Evolutionary conservation across 1,284 basidiomycete genomes (phyloP).

Genomic region (Malassezia brasiliensis): DNA sequence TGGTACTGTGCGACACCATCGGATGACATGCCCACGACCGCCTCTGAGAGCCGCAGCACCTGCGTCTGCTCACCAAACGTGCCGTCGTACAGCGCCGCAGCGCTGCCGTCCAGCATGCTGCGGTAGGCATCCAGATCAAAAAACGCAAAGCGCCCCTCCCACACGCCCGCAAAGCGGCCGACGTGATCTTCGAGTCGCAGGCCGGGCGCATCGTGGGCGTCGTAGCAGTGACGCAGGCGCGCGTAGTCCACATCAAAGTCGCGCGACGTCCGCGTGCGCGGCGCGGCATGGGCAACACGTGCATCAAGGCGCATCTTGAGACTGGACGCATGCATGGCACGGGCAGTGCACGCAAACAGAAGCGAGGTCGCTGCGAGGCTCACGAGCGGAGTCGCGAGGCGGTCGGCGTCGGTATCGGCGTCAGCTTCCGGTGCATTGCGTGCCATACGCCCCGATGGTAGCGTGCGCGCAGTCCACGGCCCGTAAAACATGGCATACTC

Average conservation of each 20-base stretch:
- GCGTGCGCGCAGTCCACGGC: neutral
- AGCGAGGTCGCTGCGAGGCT: conserved; percentile 1
- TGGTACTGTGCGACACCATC: neutral
- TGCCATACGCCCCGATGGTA: neutral
- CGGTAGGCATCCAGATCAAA: conserved; percentile 3
- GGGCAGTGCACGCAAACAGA: neutral
- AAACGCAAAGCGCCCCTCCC: conserved; percentile 6
- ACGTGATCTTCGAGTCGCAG: neutral
- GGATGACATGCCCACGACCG: neutral
- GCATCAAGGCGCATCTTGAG: neutral
- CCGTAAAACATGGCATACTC: neutral
- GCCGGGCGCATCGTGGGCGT: neutral
- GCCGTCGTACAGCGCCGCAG: neutral
- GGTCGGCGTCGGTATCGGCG: neutral
- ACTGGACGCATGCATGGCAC: neutral
- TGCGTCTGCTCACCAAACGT: conserved; percentile 5
- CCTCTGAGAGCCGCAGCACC: conserved; percentile 1
- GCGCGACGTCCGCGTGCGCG: neutral
- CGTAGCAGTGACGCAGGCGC: neutral
- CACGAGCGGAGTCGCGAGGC: conserved; percentile 1
- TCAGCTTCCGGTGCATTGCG: neutral
- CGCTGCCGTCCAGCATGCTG: conserved; percentile 1
- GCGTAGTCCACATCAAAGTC: neutral
- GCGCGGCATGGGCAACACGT: neutral
- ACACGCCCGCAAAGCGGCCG: neutral